A percentile compares a stretch with the other conserved stretches of the same genome.
Evolutionary conservation across 371 early-diverging fungal species (phyloP).

Genomic region (Chytridiales sp.): DNA sequence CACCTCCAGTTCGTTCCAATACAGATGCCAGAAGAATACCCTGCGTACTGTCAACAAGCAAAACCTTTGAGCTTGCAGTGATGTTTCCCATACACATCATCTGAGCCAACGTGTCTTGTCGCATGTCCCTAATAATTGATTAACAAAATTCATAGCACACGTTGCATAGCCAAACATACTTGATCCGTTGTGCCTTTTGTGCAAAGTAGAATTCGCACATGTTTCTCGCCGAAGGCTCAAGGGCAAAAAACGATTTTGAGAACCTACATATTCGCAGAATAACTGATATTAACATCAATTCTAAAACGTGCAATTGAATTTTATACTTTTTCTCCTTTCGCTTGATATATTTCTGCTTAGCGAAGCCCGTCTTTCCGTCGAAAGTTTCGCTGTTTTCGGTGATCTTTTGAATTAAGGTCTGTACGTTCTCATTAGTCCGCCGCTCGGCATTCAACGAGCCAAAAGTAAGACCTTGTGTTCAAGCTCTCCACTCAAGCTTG

Average conservation of each 20-base stretch:
- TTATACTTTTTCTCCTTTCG: conserved; percentile 87
- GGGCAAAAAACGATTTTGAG: conserved; percentile 78
- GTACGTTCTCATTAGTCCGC: no score
- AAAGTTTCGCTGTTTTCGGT: conserved; percentile 82
- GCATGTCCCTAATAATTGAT: conserved; percentile 62
- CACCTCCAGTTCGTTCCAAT: conserved; percentile 80
- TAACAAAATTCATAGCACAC: background rate
- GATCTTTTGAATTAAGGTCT: conserved; percentile 76
- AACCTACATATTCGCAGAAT: conserved; percentile 54
- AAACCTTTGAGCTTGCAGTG: conserved; percentile 61
- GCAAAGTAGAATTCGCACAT: conserved; percentile 77
- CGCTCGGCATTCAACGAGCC: no score
- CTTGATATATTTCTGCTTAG: conserved; percentile 93
- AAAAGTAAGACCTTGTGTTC: conserved; percentile 49
- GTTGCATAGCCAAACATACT: conserved; percentile 40
- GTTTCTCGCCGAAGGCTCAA: conserved; percentile 73
- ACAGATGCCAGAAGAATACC: conserved; percentile 80
- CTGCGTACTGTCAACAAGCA: conserved; percentile 88
- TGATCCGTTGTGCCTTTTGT: conserved; percentile 80
- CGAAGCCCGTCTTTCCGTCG: conserved; percentile 89
- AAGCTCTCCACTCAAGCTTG: conserved; percentile 69
- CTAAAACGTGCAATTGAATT: no score
- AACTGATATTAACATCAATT: conserved; percentile 1
- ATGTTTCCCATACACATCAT: conserved; percentile 80
- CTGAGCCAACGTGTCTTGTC: conserved; percentile 91